Evolutionary conservation across 345 rosid genomes (phyloP), one percentile per base, ranked within the genome.

Genomic region (Hevea brasiliensis): DNA sequence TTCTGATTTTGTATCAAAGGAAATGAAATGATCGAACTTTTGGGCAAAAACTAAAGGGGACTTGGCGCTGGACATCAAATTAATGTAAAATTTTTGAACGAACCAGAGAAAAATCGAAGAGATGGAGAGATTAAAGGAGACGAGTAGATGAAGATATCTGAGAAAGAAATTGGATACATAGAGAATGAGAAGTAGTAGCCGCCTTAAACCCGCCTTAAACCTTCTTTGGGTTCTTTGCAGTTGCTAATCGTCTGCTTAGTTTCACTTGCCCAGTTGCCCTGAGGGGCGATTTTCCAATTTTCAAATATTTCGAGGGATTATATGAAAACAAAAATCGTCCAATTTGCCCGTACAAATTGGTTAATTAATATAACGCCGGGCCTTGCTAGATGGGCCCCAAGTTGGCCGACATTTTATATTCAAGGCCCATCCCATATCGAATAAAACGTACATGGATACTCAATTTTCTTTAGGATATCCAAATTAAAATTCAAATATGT

Each of bases 41-140:
- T 71, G 68, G 58, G 87, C 72, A 57, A 80, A 79, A 47, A 79
- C 14, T 73, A 72, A 15, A 40, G 87, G 80, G 78, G 85, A 75
- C 61, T 80, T 84, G 44, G 71, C 35, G 76, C 67, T 75, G 90
- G 83, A 86, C 97, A 92, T 92, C 85, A 89, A 90, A 85, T 50
- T 70, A 40, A 15, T 14, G 14, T 27, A n/a, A 51, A 61, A 18
- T 2, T 21, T 55, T 18, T 27, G 7, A 70, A 35, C 69, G 14
- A 69, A 41, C 7, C 0, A 41, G 3, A 47, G 40, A 12, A 50
- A 17, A 66, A 66, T 47, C 35, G 40, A 27, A 66, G 42, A 21
- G 48, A 41, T 2, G 40, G 10, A 62, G 21, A 62, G 8, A 65
- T 10, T 45, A 68, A 40, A 20, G 48, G 74, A 56, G 66, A 47